Base-by-base conservation (phyloP, 306 rosid genomes). In the Dryas drummondii region DNA sequence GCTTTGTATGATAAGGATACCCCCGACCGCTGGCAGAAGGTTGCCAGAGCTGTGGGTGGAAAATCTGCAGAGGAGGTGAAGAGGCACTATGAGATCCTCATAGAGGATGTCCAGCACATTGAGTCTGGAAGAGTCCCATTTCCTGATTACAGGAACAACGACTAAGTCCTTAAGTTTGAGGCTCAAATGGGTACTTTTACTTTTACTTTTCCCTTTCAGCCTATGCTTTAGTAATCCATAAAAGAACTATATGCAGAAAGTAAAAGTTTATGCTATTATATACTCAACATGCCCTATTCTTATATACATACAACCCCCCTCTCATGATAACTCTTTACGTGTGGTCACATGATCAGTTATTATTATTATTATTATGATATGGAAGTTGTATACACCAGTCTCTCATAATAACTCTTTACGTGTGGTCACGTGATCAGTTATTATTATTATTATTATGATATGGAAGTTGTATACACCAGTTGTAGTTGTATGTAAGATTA, bases 11-110 rank as follows among this genome's bases (percentile, higher is more conserved):
- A 92, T n/a, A 87, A 77, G 80, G 96, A 92, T 42, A 86, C 90
- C 27, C 87, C 91, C 2, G 96, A 92, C 67, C 88, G 88, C 81
- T 92, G 97, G 96, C 96, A 84, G 76, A 89, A 92, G 79, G 83
- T 92, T 22, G 93, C 96, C 27, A 79, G 65, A 76, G 81, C 77
- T 11, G 97, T 90, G n/a, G 87, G 80, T 5, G 86, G 96, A 60
- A 92, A 88, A 72, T 71, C 97, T 4, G 90, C 85, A 0, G 97
- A 88, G 54, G 97, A 92, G 19, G 93, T 92, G 70, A 92, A 88
- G 76, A 76, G 71, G 63, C 97, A 90, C 77, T 92, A 88, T 78
- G 91, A 92, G 68, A 37, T 88, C 82, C 93, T 92, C 79, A 69
- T 82, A 37, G 96, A 90, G 72, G 96, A 92, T 81, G 63, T 92